phyloP scores from a whole-genome alignment of 805 yeast species.

The Myxozyma vanderwaltii region DNA sequence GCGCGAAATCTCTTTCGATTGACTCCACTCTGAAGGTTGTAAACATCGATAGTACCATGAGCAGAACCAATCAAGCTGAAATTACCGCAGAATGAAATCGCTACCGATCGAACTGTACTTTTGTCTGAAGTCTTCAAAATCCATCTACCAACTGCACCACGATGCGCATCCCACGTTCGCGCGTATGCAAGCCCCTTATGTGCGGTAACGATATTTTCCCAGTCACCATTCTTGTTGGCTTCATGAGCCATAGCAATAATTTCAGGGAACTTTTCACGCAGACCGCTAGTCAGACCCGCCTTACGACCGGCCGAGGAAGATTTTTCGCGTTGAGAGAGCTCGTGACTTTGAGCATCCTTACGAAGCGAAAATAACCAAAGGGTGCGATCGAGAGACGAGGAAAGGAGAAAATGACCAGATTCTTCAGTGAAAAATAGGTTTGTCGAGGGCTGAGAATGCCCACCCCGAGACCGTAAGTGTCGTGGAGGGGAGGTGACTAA shows the following conservation, averaged over 20 bases:
- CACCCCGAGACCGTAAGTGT: constrained; percentile 89
- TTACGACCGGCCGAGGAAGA: constrained; percentile 41
- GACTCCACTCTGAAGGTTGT: constrained; percentile 89
- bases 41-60: constrained; percentile 79
- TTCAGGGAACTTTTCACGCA: constrained; percentile 74
- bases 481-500: constrained; percentile 82
- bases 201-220: constrained; percentile 91
- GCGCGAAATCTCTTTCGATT: constrained; percentile 67
- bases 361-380: constrained; percentile 91
- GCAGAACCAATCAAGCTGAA: constrained; percentile 91
- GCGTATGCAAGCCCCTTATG: constrained; percentile 84
- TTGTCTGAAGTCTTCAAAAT: constrained; percentile 73
- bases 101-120: constrained; percentile 71
- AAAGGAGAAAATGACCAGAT: constrained; percentile 77
- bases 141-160: constrained; percentile 78
- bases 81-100: constrained; percentile 91
- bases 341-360: constrained; percentile 95
- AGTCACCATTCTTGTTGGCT: constrained; percentile 43
- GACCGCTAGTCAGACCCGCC: constrained; percentile 27
- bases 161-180: constrained; percentile 83
- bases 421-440: constrained; percentile 74
- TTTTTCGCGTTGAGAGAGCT: constrained; percentile 74
- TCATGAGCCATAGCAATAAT: constrained; percentile 46
- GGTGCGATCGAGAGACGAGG: constrained; percentile 83
- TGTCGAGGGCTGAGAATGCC: constrained; percentile 92